Evolutionary conservation across 2,329 filamentous ascomycete genomes (phyloP).

Genomic region (Monosporascus sp.): DNA sequence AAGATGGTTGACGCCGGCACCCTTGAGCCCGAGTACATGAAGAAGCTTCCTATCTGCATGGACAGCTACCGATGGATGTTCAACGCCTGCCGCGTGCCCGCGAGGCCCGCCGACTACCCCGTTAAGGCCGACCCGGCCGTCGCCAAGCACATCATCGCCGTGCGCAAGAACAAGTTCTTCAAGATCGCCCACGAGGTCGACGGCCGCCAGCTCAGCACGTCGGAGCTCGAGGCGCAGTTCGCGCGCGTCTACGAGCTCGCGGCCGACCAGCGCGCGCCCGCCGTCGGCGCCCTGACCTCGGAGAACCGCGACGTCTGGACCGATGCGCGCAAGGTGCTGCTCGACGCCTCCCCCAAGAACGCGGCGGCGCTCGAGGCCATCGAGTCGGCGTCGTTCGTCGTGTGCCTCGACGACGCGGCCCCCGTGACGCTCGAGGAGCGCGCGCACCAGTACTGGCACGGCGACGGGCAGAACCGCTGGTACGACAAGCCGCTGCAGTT

Average conservation of each 20-base stretch:
- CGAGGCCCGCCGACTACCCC: constrained; percentile 74
- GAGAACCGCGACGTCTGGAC: constrained; percentile 94
- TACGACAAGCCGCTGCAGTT: constrained; percentile 98
- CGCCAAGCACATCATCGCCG: constrained; percentile 81
- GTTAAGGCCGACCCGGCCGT: constrained; percentile 70
- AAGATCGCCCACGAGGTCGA: constrained; percentile 78
- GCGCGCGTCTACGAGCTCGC: constrained; percentile 73
- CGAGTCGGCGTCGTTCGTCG: constrained; percentile 82
- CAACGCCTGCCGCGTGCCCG: constrained; percentile 82
- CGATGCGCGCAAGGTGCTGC: constrained; percentile 70
- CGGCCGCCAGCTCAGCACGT: constrained; percentile 80
- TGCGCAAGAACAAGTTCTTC: constrained; percentile 97
- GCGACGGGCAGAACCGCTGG: constrained; percentile 92
- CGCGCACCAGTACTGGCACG: constrained; percentile 95
- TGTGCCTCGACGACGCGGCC: constrained; percentile 87
- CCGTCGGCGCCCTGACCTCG: constrained; percentile 79
- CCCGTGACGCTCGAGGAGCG: constrained; percentile 95
- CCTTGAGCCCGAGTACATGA: constrained; percentile 98
- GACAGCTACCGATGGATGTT: constrained; percentile 99
- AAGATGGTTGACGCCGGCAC: constrained; percentile 76
- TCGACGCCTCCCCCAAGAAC: constrained; percentile 75
- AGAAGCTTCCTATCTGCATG: constrained; percentile 96
- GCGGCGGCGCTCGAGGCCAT: constrained; percentile 72
- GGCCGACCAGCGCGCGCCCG: constrained; percentile 52
- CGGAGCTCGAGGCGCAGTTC: constrained; percentile 89